Evolutionary conservation across 805 yeast species (phyloP).

Genomic region (Monosporozyma servazzii): DNA sequence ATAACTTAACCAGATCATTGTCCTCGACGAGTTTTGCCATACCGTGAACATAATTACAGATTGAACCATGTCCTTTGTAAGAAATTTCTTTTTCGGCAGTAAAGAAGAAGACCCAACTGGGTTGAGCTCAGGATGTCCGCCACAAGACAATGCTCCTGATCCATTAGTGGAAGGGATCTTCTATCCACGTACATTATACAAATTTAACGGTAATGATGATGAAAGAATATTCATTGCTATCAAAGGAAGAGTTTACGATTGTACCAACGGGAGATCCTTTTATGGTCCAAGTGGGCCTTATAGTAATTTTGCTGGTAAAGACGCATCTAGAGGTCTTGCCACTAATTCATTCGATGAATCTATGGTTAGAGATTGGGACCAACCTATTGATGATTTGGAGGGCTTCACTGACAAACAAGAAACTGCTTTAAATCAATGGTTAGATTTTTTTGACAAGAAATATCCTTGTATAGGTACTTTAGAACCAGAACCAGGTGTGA

Average conservation of each 20-base stretch:
- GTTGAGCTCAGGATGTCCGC: conserved; percentile 10
- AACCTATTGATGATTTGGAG: conserved; percentile 65
- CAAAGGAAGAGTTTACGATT: conserved; percentile 81
- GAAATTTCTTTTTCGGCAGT: conserved; percentile 27
- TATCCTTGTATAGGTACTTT: conserved; percentile 74
- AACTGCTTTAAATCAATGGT: conserved; percentile 77
- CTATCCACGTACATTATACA: conserved; percentile 65
- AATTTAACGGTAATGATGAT: conserved; percentile 74
- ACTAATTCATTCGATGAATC: conserved; percentile 71
- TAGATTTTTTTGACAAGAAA: conserved; percentile 67
- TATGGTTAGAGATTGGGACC: conserved; percentile 55
- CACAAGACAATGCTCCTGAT: conserved; percentile 15
- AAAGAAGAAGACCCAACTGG: conserved; percentile 31
- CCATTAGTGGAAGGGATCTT: conserved; percentile 42
- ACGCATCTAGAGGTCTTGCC: conserved; percentile 89
- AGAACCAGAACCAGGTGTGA: conserved; percentile 34
- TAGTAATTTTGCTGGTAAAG: conserved; percentile 89
- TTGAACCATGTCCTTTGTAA: conserved; percentile 28
- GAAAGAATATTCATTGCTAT: conserved; percentile 78
- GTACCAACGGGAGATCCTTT: conserved; percentile 65
- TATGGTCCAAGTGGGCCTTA: conserved; percentile 97
- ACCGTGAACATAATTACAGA: background rate
- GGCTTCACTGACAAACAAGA: conserved; percentile 53
- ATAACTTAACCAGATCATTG: background rate
- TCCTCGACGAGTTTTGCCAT: background rate